These are phyloP conservation scores for Metschnikowia bowlesiae DNA, from an alignment of 805 yeast species.

Conservation along the genomic window DNA sequence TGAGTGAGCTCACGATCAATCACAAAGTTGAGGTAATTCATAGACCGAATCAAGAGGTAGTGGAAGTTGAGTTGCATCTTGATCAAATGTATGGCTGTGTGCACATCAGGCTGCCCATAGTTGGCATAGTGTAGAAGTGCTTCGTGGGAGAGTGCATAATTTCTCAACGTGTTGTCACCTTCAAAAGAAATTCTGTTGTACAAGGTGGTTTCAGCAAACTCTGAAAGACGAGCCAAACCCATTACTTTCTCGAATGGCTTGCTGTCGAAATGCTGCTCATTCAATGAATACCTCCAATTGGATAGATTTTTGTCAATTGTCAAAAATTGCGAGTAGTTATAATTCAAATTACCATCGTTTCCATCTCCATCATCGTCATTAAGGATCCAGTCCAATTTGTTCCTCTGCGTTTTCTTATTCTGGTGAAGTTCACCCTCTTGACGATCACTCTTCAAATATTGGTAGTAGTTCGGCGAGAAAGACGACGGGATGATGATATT, in stretches of 20 bases:
- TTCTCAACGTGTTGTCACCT: slow-evolving; percentile 12
- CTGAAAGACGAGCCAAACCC: slow-evolving; percentile 28
- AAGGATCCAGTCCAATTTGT: slow-evolving; percentile 37
- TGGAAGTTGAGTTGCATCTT: slow-evolving; percentile 43
- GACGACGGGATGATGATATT: slow-evolving; percentile 45
- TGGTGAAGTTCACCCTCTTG: slow-evolving; percentile 10
- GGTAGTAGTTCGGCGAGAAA: slow-evolving; percentile 43
- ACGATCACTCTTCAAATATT: slow-evolving; percentile 29
- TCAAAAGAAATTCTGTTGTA: slow-evolving; percentile 27
- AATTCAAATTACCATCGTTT: slow-evolving; percentile 43
- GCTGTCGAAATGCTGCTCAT: slow-evolving; percentile 22
- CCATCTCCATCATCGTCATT: slow-evolving; percentile 47
- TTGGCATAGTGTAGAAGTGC: slow-evolving; percentile 22
- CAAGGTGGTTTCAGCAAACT: slow-evolving; percentile 22
- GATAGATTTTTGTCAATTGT: slow-evolving; percentile 39
- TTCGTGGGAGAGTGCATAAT: slow-evolving; percentile 12
- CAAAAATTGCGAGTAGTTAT: slow-evolving; percentile 40
- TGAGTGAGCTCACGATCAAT: slow-evolving; percentile 39
- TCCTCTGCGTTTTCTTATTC: slow-evolving; percentile 13
- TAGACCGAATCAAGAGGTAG: slow-evolving; percentile 37
- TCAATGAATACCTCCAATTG: slow-evolving; percentile 38
- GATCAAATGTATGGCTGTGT: slow-evolving; percentile 36
- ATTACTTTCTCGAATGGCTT: slow-evolving; percentile 25
- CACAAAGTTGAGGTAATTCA: slow-evolving; percentile 37
- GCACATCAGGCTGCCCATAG: slow-evolving; percentile 35